A percentile compares a stretch with the other conserved stretches of the same genome.
phyloP scores from a whole-genome alignment of 1,139 yeast species.

The Suhomyces bokatorum region DNA sequence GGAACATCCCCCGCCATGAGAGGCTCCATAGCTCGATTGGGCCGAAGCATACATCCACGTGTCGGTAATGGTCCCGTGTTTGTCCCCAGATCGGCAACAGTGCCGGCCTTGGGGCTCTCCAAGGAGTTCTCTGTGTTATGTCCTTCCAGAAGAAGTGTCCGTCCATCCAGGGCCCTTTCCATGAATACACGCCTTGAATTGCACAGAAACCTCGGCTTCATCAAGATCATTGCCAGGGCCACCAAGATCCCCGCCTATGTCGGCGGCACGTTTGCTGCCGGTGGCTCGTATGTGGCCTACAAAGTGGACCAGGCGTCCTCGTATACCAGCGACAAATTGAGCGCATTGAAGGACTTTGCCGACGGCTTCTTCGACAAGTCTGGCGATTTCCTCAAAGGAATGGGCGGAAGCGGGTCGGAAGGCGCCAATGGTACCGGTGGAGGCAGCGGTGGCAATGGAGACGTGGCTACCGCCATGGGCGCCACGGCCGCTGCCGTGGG shows the following conservation, averaged over 20 bases:
- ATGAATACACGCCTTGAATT: slow-evolving; percentile 1
- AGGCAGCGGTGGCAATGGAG: slow-evolving; percentile 32
- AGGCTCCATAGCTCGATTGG: slow-evolving; percentile 2
- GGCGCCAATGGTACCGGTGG: slow-evolving; percentile 22
- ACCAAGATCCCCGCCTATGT: slow-evolving; percentile 73
- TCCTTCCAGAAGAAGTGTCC: slow-evolving; percentile 1
- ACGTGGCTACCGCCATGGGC: slow-evolving; percentile 42
- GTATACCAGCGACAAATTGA: slow-evolving; percentile 67
- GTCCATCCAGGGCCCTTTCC: not conserved
- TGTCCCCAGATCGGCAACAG: not conserved
- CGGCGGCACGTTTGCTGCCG: slow-evolving; percentile 92
- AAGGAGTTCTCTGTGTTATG: slow-evolving; percentile 6
- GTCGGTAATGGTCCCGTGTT: not conserved
- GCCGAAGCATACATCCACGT: slow-evolving; percentile 4
- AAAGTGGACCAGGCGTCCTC: slow-evolving; percentile 84
- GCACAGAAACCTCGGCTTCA: slow-evolving; percentile 43
- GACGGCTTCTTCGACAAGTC: slow-evolving; percentile 47
- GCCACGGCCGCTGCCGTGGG: slow-evolving; percentile 53
- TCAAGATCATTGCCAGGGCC: slow-evolving; percentile 45
- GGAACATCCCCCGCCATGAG: slow-evolving; percentile 4
- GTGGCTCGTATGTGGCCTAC: slow-evolving; percentile 88
- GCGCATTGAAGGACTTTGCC: slow-evolving; percentile 59
- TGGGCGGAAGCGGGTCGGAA: slow-evolving; percentile 15
- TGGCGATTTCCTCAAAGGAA: slow-evolving; percentile 39
- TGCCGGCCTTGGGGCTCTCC: not conserved